A percentile compares a stretch with the other conserved stretches of the same genome.
Conservation (phyloP, 148 eudicot genomes). For the Silene conica region DNA sequence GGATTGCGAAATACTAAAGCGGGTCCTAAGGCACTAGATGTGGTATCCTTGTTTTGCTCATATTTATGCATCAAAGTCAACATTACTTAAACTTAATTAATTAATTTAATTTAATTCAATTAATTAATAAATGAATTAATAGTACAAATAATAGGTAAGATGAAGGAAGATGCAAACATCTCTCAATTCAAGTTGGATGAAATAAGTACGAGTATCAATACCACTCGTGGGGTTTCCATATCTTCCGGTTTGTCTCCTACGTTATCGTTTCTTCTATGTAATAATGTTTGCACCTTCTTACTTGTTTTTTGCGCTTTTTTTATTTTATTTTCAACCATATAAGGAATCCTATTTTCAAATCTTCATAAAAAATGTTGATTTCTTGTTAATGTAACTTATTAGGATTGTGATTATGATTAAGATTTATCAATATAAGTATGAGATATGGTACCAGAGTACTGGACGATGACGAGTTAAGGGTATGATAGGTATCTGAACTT, state of each 20-base stretch:
- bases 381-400: too few relatives aligned
- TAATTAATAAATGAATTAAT: neutral
- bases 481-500: too few relatives aligned
- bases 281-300: neutral
- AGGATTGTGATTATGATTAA: too few relatives aligned
- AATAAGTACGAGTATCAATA: neutral
- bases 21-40: neutral
- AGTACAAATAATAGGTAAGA: neutral
- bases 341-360: neutral
- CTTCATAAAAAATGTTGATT: too few relatives aligned
- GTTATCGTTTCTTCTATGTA: neutral
- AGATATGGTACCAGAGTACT: too few relatives aligned
- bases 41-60: neutral
- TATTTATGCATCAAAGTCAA: neutral
- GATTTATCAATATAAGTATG: too few relatives aligned
- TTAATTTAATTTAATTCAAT: too few relatives aligned
- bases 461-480: too few relatives aligned
- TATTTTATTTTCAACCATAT: neutral
- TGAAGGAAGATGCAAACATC: neutral
- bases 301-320: neutral
- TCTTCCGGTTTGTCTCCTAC: neutral
- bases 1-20: neutral
- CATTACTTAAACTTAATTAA: neutral
- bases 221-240: neutral
- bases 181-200: too few relatives aligned